Conservation (phyloP, 306 rosid genomes). For the Casuarina equisetifolia region DNA sequence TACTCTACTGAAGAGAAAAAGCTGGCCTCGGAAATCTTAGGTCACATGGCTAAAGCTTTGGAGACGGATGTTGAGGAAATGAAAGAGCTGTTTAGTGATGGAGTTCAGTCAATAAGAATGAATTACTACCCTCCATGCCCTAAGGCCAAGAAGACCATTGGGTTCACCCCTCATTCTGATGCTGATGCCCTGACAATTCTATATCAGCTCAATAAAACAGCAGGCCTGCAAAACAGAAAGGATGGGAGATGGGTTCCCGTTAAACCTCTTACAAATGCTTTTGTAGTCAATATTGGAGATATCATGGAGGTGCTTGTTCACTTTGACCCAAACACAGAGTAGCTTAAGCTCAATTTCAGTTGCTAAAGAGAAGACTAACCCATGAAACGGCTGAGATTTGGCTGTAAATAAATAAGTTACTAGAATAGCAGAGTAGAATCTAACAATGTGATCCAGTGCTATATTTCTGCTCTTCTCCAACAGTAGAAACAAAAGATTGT, state of each 20-base stretch:
- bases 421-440: neutral
- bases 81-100: slow-evolving; percentile 23
- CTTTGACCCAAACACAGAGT: neutral
- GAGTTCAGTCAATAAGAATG: slow-evolving; percentile 30
- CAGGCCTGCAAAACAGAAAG: neutral
- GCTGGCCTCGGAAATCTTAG: slow-evolving; percentile 8
- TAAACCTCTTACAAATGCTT: too few species aligned
- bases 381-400: neutral
- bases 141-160: slow-evolving; percentile 32
- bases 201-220: slow-evolving; percentile 39
- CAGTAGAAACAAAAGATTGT: too few species aligned
- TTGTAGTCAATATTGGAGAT: too few species aligned
- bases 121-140: slow-evolving; percentile 49
- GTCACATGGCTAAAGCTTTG: slow-evolving; percentile 24
- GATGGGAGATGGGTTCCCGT: neutral
- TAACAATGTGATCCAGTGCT: neutral
- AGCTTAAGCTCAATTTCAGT: neutral
- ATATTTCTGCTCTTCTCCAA: too few species aligned
- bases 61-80: slow-evolving; percentile 25
- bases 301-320: too few species aligned
- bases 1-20: neutral
- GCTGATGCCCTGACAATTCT: slow-evolving; percentile 33
- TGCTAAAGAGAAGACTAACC: neutral
- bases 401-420: neutral
- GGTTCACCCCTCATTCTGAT: slow-evolving; percentile 37